Conservation (phyloP, 495 filamentous ascomycete genomes). For the Neurospora africana region DNA sequence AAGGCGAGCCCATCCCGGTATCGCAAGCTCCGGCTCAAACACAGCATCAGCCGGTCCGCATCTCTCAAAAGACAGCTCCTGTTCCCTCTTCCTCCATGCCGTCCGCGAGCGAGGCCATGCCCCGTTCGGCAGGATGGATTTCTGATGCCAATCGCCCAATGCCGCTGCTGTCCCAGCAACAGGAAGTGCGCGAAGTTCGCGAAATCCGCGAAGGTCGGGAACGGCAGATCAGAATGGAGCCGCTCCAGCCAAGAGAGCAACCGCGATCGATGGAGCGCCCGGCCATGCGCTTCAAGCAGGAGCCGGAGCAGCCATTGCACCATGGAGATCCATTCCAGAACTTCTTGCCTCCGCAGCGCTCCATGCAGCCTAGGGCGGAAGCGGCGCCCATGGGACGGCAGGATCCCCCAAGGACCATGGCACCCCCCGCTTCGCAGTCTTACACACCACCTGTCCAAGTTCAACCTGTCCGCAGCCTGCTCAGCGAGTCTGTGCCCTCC, state of each 20-base stretch:
- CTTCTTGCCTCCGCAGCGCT: conserved; percentile 18
- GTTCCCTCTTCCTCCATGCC: conserved; percentile 6
- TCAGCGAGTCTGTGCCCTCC: conserved; percentile 18
- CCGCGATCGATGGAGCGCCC: conserved; percentile 18
- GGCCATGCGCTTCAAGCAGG: conserved; percentile 33
- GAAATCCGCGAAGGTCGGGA: conserved; percentile 15
- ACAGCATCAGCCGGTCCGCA: conserved; percentile 8
- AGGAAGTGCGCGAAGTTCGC: conserved; percentile 9
- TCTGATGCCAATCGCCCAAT: conserved; percentile 12
- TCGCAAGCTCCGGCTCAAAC: conserved; percentile 1
- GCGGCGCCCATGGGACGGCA: conserved; percentile 29
- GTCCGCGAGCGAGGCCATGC: conserved; percentile 16
- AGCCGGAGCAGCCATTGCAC: conserved; percentile 28
- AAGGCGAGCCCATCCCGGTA: conserved; percentile 12
- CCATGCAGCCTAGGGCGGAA: conserved; percentile 26
- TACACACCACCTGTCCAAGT: conserved; percentile 22
- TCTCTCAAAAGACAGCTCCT: conserved; percentile 18
- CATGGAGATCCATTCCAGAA: conserved; percentile 20
- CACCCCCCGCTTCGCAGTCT: conserved; percentile 19
- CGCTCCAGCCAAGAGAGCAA: conserved; percentile 19
- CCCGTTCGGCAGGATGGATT: conserved; percentile 14
- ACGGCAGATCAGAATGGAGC: conserved; percentile 17
- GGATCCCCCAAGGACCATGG: conserved; percentile 30
- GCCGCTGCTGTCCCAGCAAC: conserved; percentile 10
- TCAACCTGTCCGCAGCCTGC: conserved; percentile 22